Evolutionary conservation across 108 stramenopile species (phyloP), one percentile per base, ranked within the genome.

Genomic region (Stephanodiscus minutulus): DNA sequence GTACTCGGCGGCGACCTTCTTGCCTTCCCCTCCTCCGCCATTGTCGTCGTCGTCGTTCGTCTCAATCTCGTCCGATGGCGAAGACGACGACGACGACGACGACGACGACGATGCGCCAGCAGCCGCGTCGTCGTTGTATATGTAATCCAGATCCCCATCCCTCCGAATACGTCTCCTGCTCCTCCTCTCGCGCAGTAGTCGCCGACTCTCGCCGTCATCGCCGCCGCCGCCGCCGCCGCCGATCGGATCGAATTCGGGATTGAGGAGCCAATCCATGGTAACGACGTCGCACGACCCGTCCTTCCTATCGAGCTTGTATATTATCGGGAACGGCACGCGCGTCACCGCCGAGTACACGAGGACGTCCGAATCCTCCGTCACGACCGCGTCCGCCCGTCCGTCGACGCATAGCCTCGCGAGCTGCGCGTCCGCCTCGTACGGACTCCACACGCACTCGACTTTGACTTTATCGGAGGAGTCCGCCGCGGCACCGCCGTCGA

Each of bases 401-500:
- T 87, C 84, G 5, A 84, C 70, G 47, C 89, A 88, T 48, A 99
- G 70, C 55, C 88, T 94, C 1, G 89, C 95, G 74, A 99, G 77
- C 79, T 98, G 97, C 12, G 96, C 88, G 82, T 99, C 98, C 5
- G 98, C 97, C 73, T 99, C 98, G 82, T 97, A 98, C 0, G 98
- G 98, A 13, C 93, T 88, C 67, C 88, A 93, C 5, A 97, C 70
- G 55, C 86, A 85, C 46, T 83, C 62, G 6, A 95, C 88, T 56
- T 73, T 75, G 36, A 53, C 49, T 17, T 73, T 43, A 37, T 29
- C n/a, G n/a, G n/a, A n/a, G n/a, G n/a, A n/a, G n/a, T n/a, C n/a
- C n/a, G n/a, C n/a, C n/a, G n/a, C 68, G 48, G 61, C 17, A 33
- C 27, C 25, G 75, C 75, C 28, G 15, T 10, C 55, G 15, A 15